Conservation (phyloP, 192 early-diverging fungal genomes). For the Chytriomyces sp. region DNA sequence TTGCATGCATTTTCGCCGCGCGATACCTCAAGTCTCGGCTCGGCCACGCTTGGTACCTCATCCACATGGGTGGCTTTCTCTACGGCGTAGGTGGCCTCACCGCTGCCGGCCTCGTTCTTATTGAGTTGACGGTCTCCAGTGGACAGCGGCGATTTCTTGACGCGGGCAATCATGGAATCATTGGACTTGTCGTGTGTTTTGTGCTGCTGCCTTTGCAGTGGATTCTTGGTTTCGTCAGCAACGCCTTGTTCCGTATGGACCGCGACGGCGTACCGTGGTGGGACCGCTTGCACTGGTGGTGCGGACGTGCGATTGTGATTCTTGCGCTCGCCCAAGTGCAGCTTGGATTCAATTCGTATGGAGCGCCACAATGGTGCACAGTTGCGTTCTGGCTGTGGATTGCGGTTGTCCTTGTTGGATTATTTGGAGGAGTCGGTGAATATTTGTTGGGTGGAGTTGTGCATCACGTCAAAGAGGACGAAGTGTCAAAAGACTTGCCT, state of each 20-base stretch:
- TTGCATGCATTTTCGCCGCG: constrained; percentile 40
- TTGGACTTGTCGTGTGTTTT: constrained; percentile 15
- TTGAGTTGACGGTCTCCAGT: constrained; percentile 23
- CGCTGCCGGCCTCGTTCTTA: constrained; percentile 24
- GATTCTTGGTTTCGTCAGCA: constrained; percentile 35
- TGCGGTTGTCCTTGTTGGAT: not conserved
- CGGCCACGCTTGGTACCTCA: constrained; percentile 42
- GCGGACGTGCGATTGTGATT: constrained; percentile 33
- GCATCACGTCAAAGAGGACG: constrained; percentile 46
- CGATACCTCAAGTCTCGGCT: constrained; percentile 40
- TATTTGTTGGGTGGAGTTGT: constrained; percentile 1
- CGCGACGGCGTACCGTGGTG: constrained; percentile 37
- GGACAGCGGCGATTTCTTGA: constrained; percentile 6
- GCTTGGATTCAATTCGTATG: not conserved
- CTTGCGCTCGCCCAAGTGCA: not conserved
- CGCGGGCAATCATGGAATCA: not conserved
- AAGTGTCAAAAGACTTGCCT: not conserved
- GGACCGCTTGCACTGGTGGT: constrained; percentile 47
- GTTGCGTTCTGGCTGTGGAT: constrained; percentile 4
- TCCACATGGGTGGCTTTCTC: constrained; percentile 40
- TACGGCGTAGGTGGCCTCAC: constrained; percentile 18
- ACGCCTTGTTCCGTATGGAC: constrained; percentile 31
- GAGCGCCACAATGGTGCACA: not conserved
- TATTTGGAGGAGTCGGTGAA: not conserved
- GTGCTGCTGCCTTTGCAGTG: constrained; percentile 28